Evolutionary conservation across 2,329 filamentous ascomycete species (phyloP).

Genomic region (Phialophora macrospora): DNA sequence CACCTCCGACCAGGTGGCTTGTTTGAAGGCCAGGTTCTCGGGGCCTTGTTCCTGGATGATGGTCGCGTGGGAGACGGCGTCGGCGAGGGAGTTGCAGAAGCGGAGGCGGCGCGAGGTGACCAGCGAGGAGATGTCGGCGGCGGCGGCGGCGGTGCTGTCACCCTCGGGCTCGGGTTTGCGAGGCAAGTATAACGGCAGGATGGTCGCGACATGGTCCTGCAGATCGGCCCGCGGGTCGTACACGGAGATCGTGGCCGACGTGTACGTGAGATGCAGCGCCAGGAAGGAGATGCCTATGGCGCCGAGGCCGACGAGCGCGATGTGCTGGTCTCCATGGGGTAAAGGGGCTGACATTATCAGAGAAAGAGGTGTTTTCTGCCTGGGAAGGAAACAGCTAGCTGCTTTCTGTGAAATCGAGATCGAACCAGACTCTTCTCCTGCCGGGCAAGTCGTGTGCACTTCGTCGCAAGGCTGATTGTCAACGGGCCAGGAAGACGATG

Average conservation of each 20-base stretch:
- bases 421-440: too few relatives aligned
- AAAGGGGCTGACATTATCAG: neutral
- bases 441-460: too few relatives aligned
- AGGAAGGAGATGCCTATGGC: slow-evolving; percentile 62
- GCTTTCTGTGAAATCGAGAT: too few relatives aligned
- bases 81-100: slow-evolving; percentile 43
- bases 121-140: neutral
- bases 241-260: slow-evolving; percentile 51
- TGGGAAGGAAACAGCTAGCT: too few relatives aligned
- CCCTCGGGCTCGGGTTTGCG: neutral
- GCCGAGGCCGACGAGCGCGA: slow-evolving; percentile 48
- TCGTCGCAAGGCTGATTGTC: too few relatives aligned
- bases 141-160: neutral
- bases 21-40: slow-evolving; percentile 59
- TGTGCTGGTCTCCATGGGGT: slow-evolving; percentile 30
- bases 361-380: too few relatives aligned
- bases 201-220: slow-evolving; percentile 49
- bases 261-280: slow-evolving; percentile 57
- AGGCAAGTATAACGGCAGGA: slow-evolving; percentile 53
- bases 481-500: too few relatives aligned
- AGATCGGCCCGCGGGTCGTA: slow-evolving; percentile 58
- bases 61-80: slow-evolving; percentile 54
- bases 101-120: slow-evolving; percentile 42
- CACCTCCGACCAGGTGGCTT: slow-evolving; percentile 57
- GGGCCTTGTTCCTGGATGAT: slow-evolving; percentile 66